Evolutionary conservation across 2,329 filamentous ascomycete species (phyloP).

Genomic region (Hypoxylon sp.): DNA sequence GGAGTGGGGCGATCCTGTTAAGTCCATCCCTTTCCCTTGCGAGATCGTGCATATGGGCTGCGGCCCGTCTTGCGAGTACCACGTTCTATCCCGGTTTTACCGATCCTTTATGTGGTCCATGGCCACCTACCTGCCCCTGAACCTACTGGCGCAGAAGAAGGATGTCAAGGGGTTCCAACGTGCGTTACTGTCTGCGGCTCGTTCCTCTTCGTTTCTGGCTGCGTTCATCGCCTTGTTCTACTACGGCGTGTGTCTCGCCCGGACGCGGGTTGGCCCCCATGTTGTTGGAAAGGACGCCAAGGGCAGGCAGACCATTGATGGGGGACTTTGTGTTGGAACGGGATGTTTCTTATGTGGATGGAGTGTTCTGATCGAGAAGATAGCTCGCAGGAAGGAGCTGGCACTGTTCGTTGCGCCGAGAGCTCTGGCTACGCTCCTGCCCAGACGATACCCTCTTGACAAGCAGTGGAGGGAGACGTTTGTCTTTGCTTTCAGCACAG

Average conservation of each 20-base stretch:
- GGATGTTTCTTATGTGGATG: conserved; percentile 82
- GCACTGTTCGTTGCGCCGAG: conserved; percentile 82
- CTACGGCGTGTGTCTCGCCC: conserved; percentile 81
- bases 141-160: conserved; percentile 65
- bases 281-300: conserved; percentile 64
- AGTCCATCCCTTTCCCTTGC: conserved; percentile 78
- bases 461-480: conserved; percentile 73
- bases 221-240: conserved; percentile 83
- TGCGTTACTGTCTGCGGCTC: conserved; percentile 67
- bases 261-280: conserved; percentile 76
- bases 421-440: conserved; percentile 77
- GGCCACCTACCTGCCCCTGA: conserved; percentile 79
- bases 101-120: conserved; percentile 78
- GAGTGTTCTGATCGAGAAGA: conserved; percentile 78
- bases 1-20: conserved; percentile 76
- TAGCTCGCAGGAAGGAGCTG: conserved; percentile 74
- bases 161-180: conserved; percentile 54
- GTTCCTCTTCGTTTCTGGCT: conserved; percentile 80
- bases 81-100: conserved; percentile 73
- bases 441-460: conserved; percentile 69
- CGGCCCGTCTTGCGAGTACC: conserved; percentile 76
- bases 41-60: conserved; percentile 84
- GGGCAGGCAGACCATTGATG: conserved; percentile 62
- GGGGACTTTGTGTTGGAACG: conserved; percentile 72
- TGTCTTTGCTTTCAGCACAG: conserved; percentile 72